phyloP scores from a whole-genome alignment of 306 rosid species.

The Heteromeles arbutifolia region DNA sequence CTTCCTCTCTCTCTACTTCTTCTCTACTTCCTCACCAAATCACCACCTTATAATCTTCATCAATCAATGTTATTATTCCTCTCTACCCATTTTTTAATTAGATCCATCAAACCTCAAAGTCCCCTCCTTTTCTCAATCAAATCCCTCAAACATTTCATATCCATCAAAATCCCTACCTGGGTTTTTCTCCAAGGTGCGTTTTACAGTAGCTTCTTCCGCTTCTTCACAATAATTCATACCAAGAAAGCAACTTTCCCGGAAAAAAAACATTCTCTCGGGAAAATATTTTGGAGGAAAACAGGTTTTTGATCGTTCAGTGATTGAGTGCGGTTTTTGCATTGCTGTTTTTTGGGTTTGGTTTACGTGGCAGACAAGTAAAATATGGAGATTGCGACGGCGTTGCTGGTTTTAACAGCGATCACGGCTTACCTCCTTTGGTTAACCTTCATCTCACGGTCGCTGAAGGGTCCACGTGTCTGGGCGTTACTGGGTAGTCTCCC shows the following conservation, averaged over 20 bases:
- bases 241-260: not conserved
- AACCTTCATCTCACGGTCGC: slow-evolving; percentile 79
- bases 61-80: not conserved
- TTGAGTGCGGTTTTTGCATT: not conserved
- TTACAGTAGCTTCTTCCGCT: not conserved
- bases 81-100: not conserved
- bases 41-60: not conserved
- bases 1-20: not conserved
- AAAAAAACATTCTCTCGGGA: not conserved
- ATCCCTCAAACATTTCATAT: not conserved
- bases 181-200: not conserved
- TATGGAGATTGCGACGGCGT: slow-evolving; percentile 69
- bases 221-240: not conserved
- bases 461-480: slow-evolving; percentile 91
- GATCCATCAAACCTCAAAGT: not conserved
- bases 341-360: slow-evolving; percentile 1
- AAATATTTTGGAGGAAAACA: not conserved
- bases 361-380: not conserved
- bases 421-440: slow-evolving; percentile 72
- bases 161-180: not conserved
- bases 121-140: not conserved
- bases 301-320: not conserved
- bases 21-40: not conserved
- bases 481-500: slow-evolving; percentile 85
- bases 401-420: slow-evolving; percentile 62